These are phyloP conservation scores for Aspergillus kassunensis DNA, from an alignment of 495 filamentous ascomycete species.

Conservation along the genomic window DNA sequence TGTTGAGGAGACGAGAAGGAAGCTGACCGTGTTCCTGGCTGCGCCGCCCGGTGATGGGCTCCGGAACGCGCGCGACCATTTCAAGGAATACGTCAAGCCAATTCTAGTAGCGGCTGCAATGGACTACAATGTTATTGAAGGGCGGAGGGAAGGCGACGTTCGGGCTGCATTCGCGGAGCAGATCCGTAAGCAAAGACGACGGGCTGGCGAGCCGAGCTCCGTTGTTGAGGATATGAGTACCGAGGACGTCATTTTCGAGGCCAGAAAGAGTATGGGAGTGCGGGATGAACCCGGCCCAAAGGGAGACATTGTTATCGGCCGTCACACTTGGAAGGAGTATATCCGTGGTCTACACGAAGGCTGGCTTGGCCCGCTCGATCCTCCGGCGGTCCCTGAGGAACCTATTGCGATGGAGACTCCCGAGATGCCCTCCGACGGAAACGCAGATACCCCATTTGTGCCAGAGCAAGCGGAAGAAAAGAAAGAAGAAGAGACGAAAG, in stretches of 20 bases:
- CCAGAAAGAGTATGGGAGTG: conserved; percentile 58
- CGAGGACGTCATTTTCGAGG: conserved; percentile 54
- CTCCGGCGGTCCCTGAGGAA: conserved; percentile 28
- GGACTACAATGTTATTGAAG: conserved; percentile 95
- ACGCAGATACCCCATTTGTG: conserved; percentile 17
- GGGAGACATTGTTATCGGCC: conserved; percentile 84
- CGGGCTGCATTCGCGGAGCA: conserved; percentile 75
- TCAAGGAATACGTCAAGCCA: conserved; percentile 92
- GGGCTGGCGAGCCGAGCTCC: conserved; percentile 47
- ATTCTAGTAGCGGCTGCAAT: conserved; percentile 83
- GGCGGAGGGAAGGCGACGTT: conserved; percentile 81
- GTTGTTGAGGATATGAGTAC: conserved; percentile 31
- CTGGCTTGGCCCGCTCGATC: conserved; percentile 82
- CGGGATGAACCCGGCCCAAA: conserved; percentile 65
- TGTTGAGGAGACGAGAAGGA: conserved; percentile 69
- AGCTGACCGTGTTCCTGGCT: conserved; percentile 79
- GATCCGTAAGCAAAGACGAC: conserved; percentile 64
- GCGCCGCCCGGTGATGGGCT: conserved; percentile 84
- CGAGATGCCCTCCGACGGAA: conserved; percentile 23
- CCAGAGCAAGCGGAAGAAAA: conserved; percentile 28
- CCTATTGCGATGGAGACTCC: conserved; percentile 18
- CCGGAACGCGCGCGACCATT: conserved; percentile 80
- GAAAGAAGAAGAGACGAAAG: conserved; percentile 37
- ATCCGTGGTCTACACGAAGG: conserved; percentile 90
- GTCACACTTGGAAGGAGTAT: conserved; percentile 98